A percentile compares a stretch with the other conserved stretches of the same genome.
phyloP scores from a whole-genome alignment of 2,329 filamentous ascomycete genomes.

The Scortechinia acanthostroma region DNA sequence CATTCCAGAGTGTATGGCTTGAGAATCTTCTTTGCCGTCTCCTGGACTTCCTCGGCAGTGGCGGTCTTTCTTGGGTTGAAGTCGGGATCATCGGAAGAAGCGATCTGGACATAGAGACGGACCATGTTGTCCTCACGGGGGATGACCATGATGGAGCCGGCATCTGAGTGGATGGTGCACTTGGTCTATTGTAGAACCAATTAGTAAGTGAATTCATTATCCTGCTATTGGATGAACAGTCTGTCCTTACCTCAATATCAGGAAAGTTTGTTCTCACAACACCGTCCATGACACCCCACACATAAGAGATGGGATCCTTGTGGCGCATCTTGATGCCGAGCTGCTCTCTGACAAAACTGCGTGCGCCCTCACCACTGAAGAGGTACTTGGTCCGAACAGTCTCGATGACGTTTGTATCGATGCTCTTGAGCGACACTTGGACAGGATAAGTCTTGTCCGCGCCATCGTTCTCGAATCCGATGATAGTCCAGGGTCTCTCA shows the following conservation, averaged over 20 bases:
- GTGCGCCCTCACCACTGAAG: constrained; percentile 65
- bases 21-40: constrained; percentile 57
- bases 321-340: constrained; percentile 66
- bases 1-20: constrained; percentile 62
- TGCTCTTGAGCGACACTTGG: constrained; percentile 68
- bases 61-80: constrained; percentile 57
- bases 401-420: constrained; percentile 66
- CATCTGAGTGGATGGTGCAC: constrained; percentile 68
- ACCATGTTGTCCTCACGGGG: constrained; percentile 65
- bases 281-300: constrained; percentile 73
- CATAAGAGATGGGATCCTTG: constrained; percentile 63
- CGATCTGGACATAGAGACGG: constrained; percentile 64
- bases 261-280: constrained; percentile 70
- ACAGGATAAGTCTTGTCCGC: constrained; percentile 66
- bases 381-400: constrained; percentile 64
- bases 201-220: not conserved
- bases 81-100: constrained; percentile 50
- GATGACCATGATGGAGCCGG: constrained; percentile 75
- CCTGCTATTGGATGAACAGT: not conserved
- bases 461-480: constrained; percentile 47
- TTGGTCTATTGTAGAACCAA: constrained; percentile 45
- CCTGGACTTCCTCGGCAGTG: constrained; percentile 55
- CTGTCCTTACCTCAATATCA: constrained; percentile 56
- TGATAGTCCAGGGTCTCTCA: constrained; percentile 60
- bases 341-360: constrained; percentile 56